Base-by-base conservation (phyloP, 2,329 filamentous ascomycete species). In the Ophiostoma triangulosporum region DNA sequence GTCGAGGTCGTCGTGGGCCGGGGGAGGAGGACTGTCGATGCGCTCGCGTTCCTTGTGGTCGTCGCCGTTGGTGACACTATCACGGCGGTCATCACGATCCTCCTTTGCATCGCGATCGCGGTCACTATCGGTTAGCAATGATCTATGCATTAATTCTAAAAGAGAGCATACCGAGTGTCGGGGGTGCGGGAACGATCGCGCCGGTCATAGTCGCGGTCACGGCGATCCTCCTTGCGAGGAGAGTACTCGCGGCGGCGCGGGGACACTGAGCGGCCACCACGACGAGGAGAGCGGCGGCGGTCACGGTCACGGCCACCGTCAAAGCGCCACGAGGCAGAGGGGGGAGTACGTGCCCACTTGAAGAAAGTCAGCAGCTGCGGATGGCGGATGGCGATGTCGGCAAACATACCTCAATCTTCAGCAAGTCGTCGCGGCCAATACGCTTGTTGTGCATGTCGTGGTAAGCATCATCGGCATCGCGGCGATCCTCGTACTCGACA, bases 361-460 rank as follows among this genome's bases (percentile, higher is more conserved):
- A 55, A 7, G 12, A 22, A 5, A 32, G 20, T 49, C n/a, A 54
- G 53, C 29, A 46, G 26, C 24, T n/a, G n/a, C n/a, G n/a, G n/a
- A n/a, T n/a, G n/a, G n/a, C n/a, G n/a, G n/a, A n/a, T n/a, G n/a
- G n/a, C n/a, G n/a, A n/a, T n/a, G n/a, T n/a, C n/a, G n/a, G n/a
- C n/a, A n/a, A n/a, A n/a, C n/a, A n/a, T 72, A 95, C 93, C 80
- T 98, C 93, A 61, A 98, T 97, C 75, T 98, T 98, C 73, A 98
- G 69, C 56, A 95, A 74, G 64, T 98, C 93, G 66, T 98, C 93
- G 58, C 91, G 85, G 48, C 89, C 90, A 62, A 98, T 89, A 61
- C 91, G 88, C 81, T 96, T 96, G 76, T 97, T 97, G 68, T 98
- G 93, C 93, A 98, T 98, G 74, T 98, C 93, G 69, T 98, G 88